Percentiles rank a stretch among this genome's conserved stretches.
Conservation (phyloP, 2,329 filamentous ascomycete species). For the Trichothecium sympodiale region DNA sequence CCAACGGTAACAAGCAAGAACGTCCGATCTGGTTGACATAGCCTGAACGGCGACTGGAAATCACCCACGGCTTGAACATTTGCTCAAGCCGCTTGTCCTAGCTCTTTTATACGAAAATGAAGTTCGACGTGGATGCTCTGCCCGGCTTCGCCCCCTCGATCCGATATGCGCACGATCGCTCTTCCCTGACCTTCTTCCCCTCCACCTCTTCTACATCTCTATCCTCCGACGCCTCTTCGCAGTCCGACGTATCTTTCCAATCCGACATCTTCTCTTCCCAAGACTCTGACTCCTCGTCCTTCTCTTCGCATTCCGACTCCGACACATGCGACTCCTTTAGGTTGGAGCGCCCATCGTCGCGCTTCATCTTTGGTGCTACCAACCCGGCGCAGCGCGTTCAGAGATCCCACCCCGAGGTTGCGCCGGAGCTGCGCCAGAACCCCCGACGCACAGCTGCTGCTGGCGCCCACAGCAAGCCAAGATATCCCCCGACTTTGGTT, state of each 20-base stretch:
- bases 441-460: conserved; percentile 45
- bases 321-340: conserved; percentile 8
- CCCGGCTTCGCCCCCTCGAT: conserved; percentile 35
- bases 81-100: conserved; percentile 15
- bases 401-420: conserved; percentile 26
- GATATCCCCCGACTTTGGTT: conserved; percentile 63
- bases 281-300: conserved; percentile 37
- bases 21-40: conserved; percentile 38
- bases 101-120: conserved; percentile 41
- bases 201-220: conserved; percentile 68
- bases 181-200: conserved; percentile 61
- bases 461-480: conserved; percentile 42
- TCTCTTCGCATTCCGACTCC: conserved; percentile 4
- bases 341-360: conserved; percentile 6
- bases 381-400: conserved; percentile 9
- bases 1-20: conserved; percentile 24
- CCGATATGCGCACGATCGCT: conserved; percentile 52
- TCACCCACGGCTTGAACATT: conserved; percentile 18
- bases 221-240: conserved; percentile 63
- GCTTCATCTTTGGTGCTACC: not conserved
- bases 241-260: conserved; percentile 25
- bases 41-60: conserved; percentile 45
- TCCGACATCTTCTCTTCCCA: conserved; percentile 51
- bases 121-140: conserved; percentile 40
- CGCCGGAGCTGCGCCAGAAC: conserved; percentile 56